phyloP scores from a whole-genome alignment of 83 land plant species.

The Picea abies region DNA sequence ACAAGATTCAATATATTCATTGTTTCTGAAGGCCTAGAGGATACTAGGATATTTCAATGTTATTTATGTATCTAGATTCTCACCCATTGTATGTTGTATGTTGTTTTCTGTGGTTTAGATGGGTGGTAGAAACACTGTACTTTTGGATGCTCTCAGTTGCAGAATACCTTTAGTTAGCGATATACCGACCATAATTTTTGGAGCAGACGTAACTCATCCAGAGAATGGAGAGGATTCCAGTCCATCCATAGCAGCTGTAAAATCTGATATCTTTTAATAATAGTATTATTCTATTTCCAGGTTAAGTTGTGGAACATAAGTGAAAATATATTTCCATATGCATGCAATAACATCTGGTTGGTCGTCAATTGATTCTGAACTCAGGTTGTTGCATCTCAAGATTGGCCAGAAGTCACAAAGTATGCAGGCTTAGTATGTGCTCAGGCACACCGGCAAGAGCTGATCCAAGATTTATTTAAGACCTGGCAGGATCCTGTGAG shows the following conservation, averaged over 20 bases:
- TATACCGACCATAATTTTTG: conserved; percentile 91
- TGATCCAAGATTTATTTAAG: conserved; percentile 91
- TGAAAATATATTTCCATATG: not conserved
- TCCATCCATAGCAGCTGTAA: conserved; percentile 97
- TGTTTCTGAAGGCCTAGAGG: not conserved
- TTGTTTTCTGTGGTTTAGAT: conserved; percentile 41
- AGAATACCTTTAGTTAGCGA: conserved; percentile 92
- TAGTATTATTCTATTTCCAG: not conserved
- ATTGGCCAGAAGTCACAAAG: conserved; percentile 99
- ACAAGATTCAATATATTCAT: not conserved
- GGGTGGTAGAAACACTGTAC: conserved; percentile 97
- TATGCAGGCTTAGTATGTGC: conserved; percentile 98
- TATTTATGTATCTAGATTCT: not conserved
- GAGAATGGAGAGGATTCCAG: conserved; percentile 87
- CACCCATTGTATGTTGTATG: not conserved
- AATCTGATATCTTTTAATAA: not conserved
- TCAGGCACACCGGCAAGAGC: conserved; percentile 96
- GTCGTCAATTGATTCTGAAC: not conserved
- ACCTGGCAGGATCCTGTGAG: conserved; percentile 93
- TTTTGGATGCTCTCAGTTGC: conserved; percentile 86
- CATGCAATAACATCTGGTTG: not conserved
- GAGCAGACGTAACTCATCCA: conserved; percentile 95
- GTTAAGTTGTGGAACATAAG: conserved; percentile 7
- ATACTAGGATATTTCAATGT: not conserved
- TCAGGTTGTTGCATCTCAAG: conserved; percentile 99